These are phyloP conservation scores for Ligustrum vulgare DNA, from an alignment of 257 asterid species.

Conservation along the genomic window DNA sequence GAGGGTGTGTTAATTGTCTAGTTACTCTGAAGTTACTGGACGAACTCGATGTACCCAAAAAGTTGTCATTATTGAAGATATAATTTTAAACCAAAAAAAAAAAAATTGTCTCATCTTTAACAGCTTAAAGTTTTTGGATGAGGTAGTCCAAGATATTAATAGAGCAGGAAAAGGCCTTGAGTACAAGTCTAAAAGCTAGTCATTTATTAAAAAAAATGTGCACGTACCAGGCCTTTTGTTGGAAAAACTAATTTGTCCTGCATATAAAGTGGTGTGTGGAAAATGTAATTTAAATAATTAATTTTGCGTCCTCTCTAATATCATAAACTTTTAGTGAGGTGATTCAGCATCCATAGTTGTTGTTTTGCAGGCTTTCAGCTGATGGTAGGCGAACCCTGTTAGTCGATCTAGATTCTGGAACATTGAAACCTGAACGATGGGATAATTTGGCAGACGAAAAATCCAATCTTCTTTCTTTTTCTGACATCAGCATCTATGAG, in stretches of 20 bases:
- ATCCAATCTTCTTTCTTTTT: constrained; percentile 62
- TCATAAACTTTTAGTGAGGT: not conserved
- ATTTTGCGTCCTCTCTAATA: not conserved
- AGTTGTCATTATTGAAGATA: not conserved
- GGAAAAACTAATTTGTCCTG: not conserved
- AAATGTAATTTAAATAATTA: not conserved
- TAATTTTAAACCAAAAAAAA: not conserved
- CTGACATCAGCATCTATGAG: constrained; percentile 89
- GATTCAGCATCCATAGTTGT: constrained; percentile 16
- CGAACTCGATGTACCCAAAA: not conserved
- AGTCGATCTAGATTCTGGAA: constrained; percentile 70
- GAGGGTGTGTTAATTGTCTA: constrained; percentile 60
- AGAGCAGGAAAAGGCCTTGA: not conserved
- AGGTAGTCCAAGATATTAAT: not conserved
- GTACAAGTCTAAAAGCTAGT: not conserved
- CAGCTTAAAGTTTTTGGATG: not conserved
- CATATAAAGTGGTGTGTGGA: not conserved
- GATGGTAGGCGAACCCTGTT: constrained; percentile 69
- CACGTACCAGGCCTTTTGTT: not conserved
- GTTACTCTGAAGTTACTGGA: not conserved
- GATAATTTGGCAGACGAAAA: constrained; percentile 70
- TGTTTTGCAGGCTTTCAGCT: constrained; percentile 71
- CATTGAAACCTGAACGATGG: constrained; percentile 88
- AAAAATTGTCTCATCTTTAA: not conserved
- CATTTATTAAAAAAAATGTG: constrained; percentile 12